Percentiles rank a stretch among this genome's conserved stretches.
These are phyloP conservation scores for Lachancea fermentati DNA, from an alignment of 805 yeast species.

Conservation along the genomic window DNA sequence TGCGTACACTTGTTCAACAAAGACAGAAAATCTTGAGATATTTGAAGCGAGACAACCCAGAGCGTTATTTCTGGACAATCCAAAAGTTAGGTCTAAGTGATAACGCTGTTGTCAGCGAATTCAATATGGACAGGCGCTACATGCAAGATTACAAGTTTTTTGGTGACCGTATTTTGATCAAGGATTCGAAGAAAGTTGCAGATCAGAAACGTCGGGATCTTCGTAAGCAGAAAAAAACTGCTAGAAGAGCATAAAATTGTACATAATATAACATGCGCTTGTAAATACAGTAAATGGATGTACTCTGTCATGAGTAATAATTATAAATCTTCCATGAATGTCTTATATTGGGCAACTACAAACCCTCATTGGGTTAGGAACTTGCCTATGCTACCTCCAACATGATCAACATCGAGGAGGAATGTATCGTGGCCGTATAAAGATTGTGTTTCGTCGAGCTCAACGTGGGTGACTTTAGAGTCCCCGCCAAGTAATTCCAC, in stretches of 20 bases:
- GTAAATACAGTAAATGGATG: slow-evolving; percentile 6
- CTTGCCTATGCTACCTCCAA: slow-evolving; percentile 67
- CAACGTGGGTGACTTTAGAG: slow-evolving; percentile 52
- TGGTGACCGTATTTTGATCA: slow-evolving; percentile 62
- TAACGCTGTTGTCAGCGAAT: slow-evolving; percentile 69
- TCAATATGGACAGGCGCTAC: slow-evolving; percentile 71
- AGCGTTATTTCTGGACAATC: slow-evolving; percentile 78
- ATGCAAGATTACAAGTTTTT: slow-evolving; percentile 73
- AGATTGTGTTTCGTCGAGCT: slow-evolving; percentile 70
- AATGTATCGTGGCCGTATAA: slow-evolving; percentile 91
- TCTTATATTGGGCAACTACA: slow-evolving; percentile 11
- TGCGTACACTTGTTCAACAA: slow-evolving; percentile 81
- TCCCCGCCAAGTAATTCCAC: slow-evolving; percentile 50
- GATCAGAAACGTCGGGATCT: slow-evolving; percentile 43
- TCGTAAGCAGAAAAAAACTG: slow-evolving; percentile 39
- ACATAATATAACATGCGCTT: slow-evolving; percentile 1
- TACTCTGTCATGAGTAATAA: neutral
- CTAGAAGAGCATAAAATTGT: slow-evolving; percentile 9
- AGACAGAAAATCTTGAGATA: slow-evolving; percentile 81
- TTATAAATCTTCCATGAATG: neutral
- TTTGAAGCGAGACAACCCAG: slow-evolving; percentile 72
- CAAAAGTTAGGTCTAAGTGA: slow-evolving; percentile 86
- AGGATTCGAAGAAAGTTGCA: slow-evolving; percentile 44
- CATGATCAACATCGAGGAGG: slow-evolving; percentile 67
- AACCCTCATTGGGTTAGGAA: slow-evolving; percentile 41